phyloP scores from a whole-genome alignment of 2,329 filamentous ascomycete genomes.

The Fusarium sp. region DNA sequence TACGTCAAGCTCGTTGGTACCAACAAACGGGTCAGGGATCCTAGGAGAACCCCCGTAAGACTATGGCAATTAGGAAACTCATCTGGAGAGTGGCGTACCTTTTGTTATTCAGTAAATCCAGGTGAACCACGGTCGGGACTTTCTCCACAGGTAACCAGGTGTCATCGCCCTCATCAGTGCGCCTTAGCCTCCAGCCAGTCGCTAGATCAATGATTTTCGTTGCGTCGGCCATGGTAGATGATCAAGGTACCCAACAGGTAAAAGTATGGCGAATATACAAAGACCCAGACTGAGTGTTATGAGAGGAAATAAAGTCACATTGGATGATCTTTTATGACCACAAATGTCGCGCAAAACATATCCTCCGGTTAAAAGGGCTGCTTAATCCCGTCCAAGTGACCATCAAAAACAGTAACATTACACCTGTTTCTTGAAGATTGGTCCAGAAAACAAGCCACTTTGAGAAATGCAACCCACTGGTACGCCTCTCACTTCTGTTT shows the following conservation, averaged over 20 bases:
- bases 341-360: too few relatives aligned
- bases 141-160: neutral
- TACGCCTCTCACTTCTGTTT: neutral
- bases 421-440: neutral
- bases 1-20: slow-evolving; percentile 4
- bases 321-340: neutral
- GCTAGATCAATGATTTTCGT: neutral
- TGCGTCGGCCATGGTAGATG: neutral
- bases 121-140: neutral
- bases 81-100: neutral
- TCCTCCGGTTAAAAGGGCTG: neutral
- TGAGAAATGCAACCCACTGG: neutral
- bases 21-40: slow-evolving; percentile 3
- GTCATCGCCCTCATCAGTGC: neutral
- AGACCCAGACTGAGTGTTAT: neutral
- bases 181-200: neutral
- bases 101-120: neutral
- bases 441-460: neutral
- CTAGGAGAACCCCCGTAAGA: neutral
- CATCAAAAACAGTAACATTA: neutral
- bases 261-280: neutral
- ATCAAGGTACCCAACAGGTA: neutral
- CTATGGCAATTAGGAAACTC: neutral
- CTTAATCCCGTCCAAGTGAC: neutral
- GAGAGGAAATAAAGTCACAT: neutral